Conservation (phyloP, 441 rosid genomes). For the Dalechampia spathulata region DNA sequence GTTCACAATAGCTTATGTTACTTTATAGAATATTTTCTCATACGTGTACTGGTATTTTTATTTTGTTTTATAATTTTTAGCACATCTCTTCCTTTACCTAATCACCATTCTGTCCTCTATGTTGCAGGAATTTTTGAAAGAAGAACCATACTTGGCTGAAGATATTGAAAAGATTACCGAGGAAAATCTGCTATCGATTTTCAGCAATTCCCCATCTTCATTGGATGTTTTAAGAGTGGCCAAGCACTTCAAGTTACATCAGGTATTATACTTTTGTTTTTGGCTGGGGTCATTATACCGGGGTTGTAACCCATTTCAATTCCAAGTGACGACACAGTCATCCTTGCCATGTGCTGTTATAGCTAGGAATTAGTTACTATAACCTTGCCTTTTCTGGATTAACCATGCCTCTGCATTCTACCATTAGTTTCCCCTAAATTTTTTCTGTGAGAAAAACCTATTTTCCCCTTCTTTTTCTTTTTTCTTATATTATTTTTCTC, state of each 20-base stretch:
- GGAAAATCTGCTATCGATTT: slow-evolving; percentile 47
- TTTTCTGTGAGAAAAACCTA: too few species aligned
- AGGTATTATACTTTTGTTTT: slow-evolving; percentile 35
- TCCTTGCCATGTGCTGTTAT: too few species aligned
- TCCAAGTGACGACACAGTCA: too few species aligned
- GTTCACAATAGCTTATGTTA: background rate
- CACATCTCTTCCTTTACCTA: background rate
- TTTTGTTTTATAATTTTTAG: background rate
- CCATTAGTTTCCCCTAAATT: too few species aligned
- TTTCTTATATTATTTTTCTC: too few species aligned
- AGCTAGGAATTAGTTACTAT: too few species aligned
- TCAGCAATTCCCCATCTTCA: slow-evolving; percentile 57
- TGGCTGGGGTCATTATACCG: background rate
- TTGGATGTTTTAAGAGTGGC: slow-evolving; percentile 79
- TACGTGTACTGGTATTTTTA: background rate
- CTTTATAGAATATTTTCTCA: background rate
- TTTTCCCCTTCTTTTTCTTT: too few species aligned
- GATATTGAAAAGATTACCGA: slow-evolving; percentile 59
- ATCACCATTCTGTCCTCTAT: background rate
- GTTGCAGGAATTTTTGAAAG: slow-evolving; percentile 60
- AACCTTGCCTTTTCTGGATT: too few species aligned
- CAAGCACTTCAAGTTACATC: slow-evolving; percentile 68
- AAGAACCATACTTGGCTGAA: slow-evolving; percentile 66
- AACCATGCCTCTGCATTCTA: too few species aligned
- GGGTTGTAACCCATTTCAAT: background rate